Evolutionary conservation across 2,329 filamentous ascomycete genomes (phyloP).

Genomic region (Fusarium acutatum): DNA sequence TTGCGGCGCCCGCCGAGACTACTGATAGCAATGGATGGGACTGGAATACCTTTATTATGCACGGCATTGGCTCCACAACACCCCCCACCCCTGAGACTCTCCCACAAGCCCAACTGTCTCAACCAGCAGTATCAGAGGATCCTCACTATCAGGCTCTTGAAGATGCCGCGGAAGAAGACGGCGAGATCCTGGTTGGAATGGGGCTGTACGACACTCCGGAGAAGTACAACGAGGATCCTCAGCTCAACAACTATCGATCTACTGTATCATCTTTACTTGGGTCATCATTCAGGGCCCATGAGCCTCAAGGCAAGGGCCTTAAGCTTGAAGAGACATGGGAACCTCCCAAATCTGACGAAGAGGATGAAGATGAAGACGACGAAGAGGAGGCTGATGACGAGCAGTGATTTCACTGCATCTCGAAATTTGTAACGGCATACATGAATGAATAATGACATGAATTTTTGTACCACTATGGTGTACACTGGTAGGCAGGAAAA

Average conservation of each 20-base stretch:
- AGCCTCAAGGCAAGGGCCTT: slow-evolving; percentile 73
- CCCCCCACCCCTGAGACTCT: slow-evolving; percentile 70
- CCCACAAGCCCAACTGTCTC: slow-evolving; percentile 59
- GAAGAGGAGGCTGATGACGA: slow-evolving; percentile 52
- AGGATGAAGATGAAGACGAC: slow-evolving; percentile 60
- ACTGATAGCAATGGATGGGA: slow-evolving; percentile 36
- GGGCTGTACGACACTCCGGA: slow-evolving; percentile 81
- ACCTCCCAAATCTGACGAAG: slow-evolving; percentile 70
- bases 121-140: slow-evolving; percentile 59
- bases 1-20: slow-evolving; percentile 39
- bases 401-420: slow-evolving; percentile 40
- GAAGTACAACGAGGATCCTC: slow-evolving; percentile 58
- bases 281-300: slow-evolving; percentile 54
- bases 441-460: slow-evolving; percentile 36
- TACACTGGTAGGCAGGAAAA: slow-evolving; percentile 9
- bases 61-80: slow-evolving; percentile 58
- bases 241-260: slow-evolving; percentile 63
- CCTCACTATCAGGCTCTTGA: slow-evolving; percentile 60
- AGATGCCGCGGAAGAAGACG: slow-evolving; percentile 62
- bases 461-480: slow-evolving; percentile 28
- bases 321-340: slow-evolving; percentile 86
- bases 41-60: slow-evolving; percentile 58
- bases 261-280: slow-evolving; percentile 65
- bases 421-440: neutral
- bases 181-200: slow-evolving; percentile 82